Base-by-base conservation (phyloP, 2,329 filamentous ascomycete species). In the Trichoderma sp. region DNA sequence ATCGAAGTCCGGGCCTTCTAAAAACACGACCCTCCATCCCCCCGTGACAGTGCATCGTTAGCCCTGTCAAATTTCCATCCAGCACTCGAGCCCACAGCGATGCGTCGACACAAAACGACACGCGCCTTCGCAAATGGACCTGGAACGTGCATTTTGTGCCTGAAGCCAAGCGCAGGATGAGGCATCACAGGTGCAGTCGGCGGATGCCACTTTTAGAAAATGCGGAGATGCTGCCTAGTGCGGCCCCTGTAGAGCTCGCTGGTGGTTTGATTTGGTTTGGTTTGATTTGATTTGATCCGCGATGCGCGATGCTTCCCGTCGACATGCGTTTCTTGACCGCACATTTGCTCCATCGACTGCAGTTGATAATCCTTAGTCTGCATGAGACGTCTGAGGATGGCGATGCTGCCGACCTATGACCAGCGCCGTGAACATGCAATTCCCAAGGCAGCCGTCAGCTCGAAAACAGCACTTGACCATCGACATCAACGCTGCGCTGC, bases 211-310 rank as follows among this genome's bases (percentile, higher is more conserved):
- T 42, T 54, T 42, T 17, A 64, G 50, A 52, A 56, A 58, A 54
- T 64, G 60, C 60, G 60, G 60, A 64, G 60, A 54, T 42, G 50
- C 60, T 64, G 60, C 60, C 60, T 54, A n/a, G 60, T 15, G 34
- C 32, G 42, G 59, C 59, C 42, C 45, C 59, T 27, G 32, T 19
- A 45, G n/a, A n/a, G 39, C 39, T 45, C 39, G 19, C n/a, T 45
- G 39, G 39, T 45, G 39, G 19, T 45, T 45, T 45, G 39, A 45
- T 45, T n/a, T n/a, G n/a, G n/a, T n/a, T n/a, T n/a, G n/a, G n/a
- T n/a, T n/a, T n/a, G n/a, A n/a, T n/a, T n/a, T n/a, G n/a, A n/a
- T n/a, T n/a, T n/a, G n/a, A n/a, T n/a, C n/a, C n/a, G n/a, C n/a
- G n/a, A n/a, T n/a, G n/a, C n/a, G n/a, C n/a, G n/a, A 45, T 45